Base-by-base conservation (phyloP, 2,329 filamentous ascomycete species). In the Penicillium occitanis region DNA sequence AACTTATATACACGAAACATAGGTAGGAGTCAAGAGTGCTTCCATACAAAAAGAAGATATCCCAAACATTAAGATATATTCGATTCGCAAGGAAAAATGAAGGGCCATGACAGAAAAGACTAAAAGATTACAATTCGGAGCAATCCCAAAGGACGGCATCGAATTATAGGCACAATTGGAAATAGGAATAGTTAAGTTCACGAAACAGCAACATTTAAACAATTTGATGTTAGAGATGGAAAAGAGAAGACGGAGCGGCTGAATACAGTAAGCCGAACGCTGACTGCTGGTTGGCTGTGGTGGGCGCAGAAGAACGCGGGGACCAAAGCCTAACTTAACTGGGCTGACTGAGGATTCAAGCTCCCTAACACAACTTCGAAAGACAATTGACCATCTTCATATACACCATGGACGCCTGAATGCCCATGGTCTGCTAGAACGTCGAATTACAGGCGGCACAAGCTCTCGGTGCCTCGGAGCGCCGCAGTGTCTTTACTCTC, bases 371-470 rank as follows among this genome's bases (percentile, higher is more conserved):
- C 59, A 48, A 28, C 28, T 28, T 17, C 3, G 11, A 8, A 28
- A 28, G 22, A 61, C 60, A 62, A 51, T 61, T 63, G 46, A 62
- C 11, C 11, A n/a, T 51, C 22, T 37, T n/a, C 2, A 22, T 5
- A 14, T 28, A n/a, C 46, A 37, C 25, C 19, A 66, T 60, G 42
- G 55, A 40, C 22, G 22, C 40, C 13, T 60, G 30, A 63, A 33
- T 14, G 37, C 42, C 11, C 53, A 57, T 55, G 70, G 72, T 50
- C 75, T 79, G 64, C 78, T 79, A 57, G 73, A 76, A 37, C 40
- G 64, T 78, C 81, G 68, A 77, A 85, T 81, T 78, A 68, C 78
- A 80, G 61, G 78, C 81, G 28, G 78, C 80, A 35, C 79, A 81
- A 68, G 77, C 80, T 61, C 72, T 84, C 71, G 81, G 79, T 73